Evolutionary conservation across 352 stramenopile genomes (phyloP).

Genomic region (Blastocystis sp.): DNA sequence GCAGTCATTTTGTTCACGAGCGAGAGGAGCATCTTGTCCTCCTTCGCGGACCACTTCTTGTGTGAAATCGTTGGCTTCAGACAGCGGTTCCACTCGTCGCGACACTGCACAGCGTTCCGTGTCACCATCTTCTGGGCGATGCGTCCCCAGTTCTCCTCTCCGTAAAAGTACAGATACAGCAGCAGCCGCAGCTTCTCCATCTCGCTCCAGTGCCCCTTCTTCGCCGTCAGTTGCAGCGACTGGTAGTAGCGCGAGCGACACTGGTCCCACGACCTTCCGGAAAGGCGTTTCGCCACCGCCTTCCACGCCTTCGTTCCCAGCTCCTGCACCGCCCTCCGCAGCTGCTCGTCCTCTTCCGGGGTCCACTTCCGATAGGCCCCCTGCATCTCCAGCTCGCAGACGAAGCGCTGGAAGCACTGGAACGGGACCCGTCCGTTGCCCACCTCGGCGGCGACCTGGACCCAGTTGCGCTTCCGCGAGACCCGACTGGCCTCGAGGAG

Average conservation of each 20-base stretch:
- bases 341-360: conserved; percentile 5
- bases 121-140: conserved; percentile 11
- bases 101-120: conserved; percentile 34
- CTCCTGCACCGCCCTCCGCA: background rate
- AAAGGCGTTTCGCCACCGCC: background rate
- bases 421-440: background rate
- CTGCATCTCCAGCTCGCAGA: conserved; percentile 19
- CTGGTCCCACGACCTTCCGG: background rate
- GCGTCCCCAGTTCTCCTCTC: background rate
- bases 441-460: background rate
- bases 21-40: conserved; percentile 12
- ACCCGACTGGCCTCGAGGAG: background rate
- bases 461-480: background rate
- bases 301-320: conserved; percentile 48
- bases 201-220: conserved; percentile 32
- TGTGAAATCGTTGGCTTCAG: background rate
- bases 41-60: background rate
- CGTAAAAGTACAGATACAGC: conserved; percentile 19
- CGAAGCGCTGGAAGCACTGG: conserved; percentile 42
- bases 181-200: conserved; percentile 17
- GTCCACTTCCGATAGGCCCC: conserved; percentile 28
- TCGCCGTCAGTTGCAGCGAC: background rate
- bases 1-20: background rate
- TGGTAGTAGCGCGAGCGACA: conserved; percentile 52
- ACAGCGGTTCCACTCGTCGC: conserved; percentile 19